Evolutionary conservation across 2,329 filamentous ascomycete genomes (phyloP).

Genomic region (Mycosphaerella sp.): DNA sequence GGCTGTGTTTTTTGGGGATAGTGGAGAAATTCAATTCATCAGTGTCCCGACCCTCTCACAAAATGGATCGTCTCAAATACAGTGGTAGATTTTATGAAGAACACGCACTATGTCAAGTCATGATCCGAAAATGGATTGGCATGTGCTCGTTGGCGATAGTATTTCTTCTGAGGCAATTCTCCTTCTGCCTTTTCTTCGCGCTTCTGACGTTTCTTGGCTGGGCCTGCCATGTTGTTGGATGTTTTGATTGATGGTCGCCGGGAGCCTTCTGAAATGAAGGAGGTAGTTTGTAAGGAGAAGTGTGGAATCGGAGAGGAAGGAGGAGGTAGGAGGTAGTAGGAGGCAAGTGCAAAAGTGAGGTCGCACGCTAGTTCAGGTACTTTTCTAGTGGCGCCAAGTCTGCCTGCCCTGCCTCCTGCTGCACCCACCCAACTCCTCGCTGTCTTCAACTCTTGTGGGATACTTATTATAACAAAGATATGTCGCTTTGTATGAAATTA

Average conservation of each 20-base stretch:
- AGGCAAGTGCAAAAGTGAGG: too few species aligned
- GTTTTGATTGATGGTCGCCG: too few species aligned
- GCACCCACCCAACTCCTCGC: too few species aligned
- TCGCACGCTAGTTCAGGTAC: too few species aligned
- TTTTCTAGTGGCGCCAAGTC: too few species aligned
- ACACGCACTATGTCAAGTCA: slow-evolving; percentile 69
- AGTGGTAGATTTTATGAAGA: not conserved
- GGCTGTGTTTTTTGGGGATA: slow-evolving; percentile 40
- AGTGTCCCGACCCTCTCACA: slow-evolving; percentile 7
- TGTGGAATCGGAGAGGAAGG: too few species aligned
- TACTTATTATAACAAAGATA: too few species aligned
- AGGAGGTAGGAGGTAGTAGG: too few species aligned
- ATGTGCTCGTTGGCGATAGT: slow-evolving; percentile 92
- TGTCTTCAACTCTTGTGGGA: not conserved
- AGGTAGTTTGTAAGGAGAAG: too few species aligned
- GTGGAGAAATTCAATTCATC: not conserved
- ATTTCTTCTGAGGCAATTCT: slow-evolving; percentile 83
- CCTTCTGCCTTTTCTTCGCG: slow-evolving; percentile 43
- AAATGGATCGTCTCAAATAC: not conserved
- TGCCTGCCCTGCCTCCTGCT: too few species aligned
- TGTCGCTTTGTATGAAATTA: too few species aligned
- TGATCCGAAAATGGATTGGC: slow-evolving; percentile 98
- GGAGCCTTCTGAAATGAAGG: too few species aligned
- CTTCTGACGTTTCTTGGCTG: slow-evolving; percentile 39
- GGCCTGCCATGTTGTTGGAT: slow-evolving; percentile 30